Percentiles rank a stretch among this genome's conserved stretches.
Evolutionary conservation across 257 asterid genomes (phyloP).

Genomic region (Oldenlandia corymbosa): DNA sequence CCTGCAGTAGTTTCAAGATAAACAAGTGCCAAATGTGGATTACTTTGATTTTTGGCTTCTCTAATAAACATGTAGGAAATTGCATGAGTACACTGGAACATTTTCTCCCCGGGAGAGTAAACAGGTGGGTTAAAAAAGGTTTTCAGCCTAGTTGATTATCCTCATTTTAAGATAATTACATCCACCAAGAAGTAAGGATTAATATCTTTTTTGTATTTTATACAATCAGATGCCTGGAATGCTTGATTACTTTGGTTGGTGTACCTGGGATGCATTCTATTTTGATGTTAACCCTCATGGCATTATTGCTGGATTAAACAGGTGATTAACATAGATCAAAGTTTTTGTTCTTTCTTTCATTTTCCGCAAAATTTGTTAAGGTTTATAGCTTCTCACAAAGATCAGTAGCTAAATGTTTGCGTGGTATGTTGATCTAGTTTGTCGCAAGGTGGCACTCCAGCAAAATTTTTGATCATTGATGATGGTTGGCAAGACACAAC

Average conservation of each 20-base stretch:
- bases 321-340: conserved; percentile 13
- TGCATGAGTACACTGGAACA: conserved; percentile 41
- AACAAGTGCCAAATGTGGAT: no score
- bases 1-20: no score
- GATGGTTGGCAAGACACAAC: conserved; percentile 79
- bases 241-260: conserved; percentile 73
- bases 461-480: conserved; percentile 59
- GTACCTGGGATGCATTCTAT: conserved; percentile 79
- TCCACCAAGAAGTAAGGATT: background rate
- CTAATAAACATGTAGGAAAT: conserved; percentile 29
- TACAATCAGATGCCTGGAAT: conserved; percentile 48
- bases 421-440: conserved; percentile 31
- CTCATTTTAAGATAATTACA: background rate
- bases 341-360: no score
- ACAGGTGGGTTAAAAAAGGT: conserved; percentile 21
- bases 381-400: background rate
- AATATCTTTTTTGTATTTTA: background rate
- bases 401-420: background rate
- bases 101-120: conserved; percentile 37
- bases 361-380: background rate
- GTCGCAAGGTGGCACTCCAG: conserved; percentile 48
- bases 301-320: conserved; percentile 43
- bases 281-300: conserved; percentile 48
- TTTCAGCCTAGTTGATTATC: background rate
- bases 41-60: conserved; percentile 8